Percentiles rank a stretch among this genome's conserved stretches.
These are phyloP conservation scores for Aspergillus ibericus DNA, from an alignment of 2,329 filamentous ascomycete genomes.

Conservation along the genomic window DNA sequence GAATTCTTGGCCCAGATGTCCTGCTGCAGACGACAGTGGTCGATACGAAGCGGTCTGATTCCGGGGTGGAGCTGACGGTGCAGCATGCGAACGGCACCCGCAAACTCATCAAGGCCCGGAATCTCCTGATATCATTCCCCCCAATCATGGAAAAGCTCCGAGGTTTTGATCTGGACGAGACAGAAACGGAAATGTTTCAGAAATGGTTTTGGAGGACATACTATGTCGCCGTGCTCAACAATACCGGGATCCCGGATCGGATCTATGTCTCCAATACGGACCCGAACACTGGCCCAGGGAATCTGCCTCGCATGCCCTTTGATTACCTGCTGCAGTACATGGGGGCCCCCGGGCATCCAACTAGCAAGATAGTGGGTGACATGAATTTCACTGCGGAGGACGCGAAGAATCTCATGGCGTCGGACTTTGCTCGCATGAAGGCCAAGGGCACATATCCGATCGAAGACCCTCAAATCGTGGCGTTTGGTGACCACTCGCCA, in stretches of 20 bases:
- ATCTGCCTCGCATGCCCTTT: slow-evolving; percentile 24
- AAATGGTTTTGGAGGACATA: slow-evolving; percentile 42
- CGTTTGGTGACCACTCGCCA: slow-evolving; percentile 40
- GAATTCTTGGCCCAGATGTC: slow-evolving; percentile 25
- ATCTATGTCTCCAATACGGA: slow-evolving; percentile 28
- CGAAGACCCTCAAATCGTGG: slow-evolving; percentile 32
- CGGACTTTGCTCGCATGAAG: slow-evolving; percentile 18
- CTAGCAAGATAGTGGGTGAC: slow-evolving; percentile 13
- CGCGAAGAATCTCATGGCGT: slow-evolving; percentile 10
- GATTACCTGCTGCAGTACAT: slow-evolving; percentile 12
- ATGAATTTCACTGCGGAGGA: slow-evolving; percentile 25
- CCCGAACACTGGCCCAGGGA: slow-evolving; percentile 24
- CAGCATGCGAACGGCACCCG: slow-evolving; percentile 25
- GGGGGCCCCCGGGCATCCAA: slow-evolving; percentile 13
- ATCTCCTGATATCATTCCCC: slow-evolving; percentile 39
- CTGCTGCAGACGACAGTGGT: slow-evolving; percentile 27
- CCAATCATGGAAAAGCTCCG: slow-evolving; percentile 35
- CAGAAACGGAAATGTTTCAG: slow-evolving; percentile 37
- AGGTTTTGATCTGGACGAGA: slow-evolving; percentile 38
- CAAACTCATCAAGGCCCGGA: slow-evolving; percentile 36
- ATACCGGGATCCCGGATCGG: slow-evolving; percentile 38
- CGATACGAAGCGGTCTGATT: slow-evolving; percentile 16
- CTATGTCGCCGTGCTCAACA: slow-evolving; percentile 41
- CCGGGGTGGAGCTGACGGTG: slow-evolving; percentile 26
- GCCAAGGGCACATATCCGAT: slow-evolving; percentile 7